Evolutionary conservation across 164 flowering plant species (phyloP), one percentile per base, ranked within the genome.

Genomic region (Magnolia kwangsiensis): DNA sequence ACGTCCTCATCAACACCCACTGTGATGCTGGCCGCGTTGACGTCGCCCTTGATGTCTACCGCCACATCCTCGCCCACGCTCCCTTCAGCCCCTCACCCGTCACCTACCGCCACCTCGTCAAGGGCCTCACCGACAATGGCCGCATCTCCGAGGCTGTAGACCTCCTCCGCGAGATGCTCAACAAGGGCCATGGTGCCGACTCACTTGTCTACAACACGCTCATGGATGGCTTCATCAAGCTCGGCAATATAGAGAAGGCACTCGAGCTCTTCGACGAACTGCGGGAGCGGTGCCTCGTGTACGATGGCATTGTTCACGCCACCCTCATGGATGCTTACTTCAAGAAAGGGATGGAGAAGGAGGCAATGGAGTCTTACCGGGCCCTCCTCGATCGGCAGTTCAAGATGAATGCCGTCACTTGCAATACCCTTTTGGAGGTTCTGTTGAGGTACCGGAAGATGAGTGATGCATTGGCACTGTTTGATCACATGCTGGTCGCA

Each of bases 241-340:
- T 88, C 58, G 92, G 75, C 8, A 81, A 93, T 75, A 73, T 84
- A 76, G 91, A 85, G 3, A 91, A 83, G 83, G 98, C 95, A 0
- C 84, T 84, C 49, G 93, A 93, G 82, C 67, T 91, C 19, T 91
- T 93, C 16, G 96, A 91, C 64, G 96, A 91, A 86, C 83, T 93
- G 72, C 87, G 88, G 51, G 90, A 85, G 79, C 78, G 92, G 71
- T 91, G 96, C 69, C 27, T 85, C 63, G 98, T 93, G 16, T 90
- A 89, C 74, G 95, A 93, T 83, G 98, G 98, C 16, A 86, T 86
- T 23, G 90, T 93, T 5, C 85, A 77, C 75, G 96, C 91, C 0
- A 90, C 93, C 0, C 86, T 83, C 75, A 91, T 93, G 96, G 92
- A 93, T n/a, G 89, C 90, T 88, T 90, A 79, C 78, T 93, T 91